Conservation (phyloP, 192 early-diverging fungal species). For the Glomus cerebriforme region DNA sequence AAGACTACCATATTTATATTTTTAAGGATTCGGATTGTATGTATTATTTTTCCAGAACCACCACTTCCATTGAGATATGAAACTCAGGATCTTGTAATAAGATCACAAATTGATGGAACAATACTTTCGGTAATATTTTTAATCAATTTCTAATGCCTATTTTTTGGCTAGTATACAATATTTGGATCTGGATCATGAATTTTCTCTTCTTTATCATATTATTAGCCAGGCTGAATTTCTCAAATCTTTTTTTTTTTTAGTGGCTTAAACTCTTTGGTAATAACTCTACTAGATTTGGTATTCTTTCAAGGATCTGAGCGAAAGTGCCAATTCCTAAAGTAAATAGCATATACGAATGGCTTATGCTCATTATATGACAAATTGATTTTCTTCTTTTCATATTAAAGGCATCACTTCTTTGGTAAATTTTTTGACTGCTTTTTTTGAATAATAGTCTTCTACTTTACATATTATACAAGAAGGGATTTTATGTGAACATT, state of each 20-base stretch:
- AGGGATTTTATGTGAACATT: too few species aligned
- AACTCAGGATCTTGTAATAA: too few species aligned
- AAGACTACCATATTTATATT: too few species aligned
- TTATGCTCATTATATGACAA: too few species aligned
- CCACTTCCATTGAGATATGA: too few species aligned
- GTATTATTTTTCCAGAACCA: constrained; percentile 20
- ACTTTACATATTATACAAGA: constrained; percentile 10
- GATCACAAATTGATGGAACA: constrained; percentile 10
- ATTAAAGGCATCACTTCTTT: too few species aligned
- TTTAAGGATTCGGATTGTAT: constrained; percentile 14
- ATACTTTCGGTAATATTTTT: constrained; percentile 15
- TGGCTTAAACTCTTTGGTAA: too few species aligned
- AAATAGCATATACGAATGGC: background rate
- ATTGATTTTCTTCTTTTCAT: too few species aligned
- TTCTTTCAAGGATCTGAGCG: background rate
- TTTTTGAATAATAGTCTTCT: too few species aligned
- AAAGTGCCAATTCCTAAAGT: background rate
- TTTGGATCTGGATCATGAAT: too few species aligned
- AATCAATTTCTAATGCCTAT: background rate
- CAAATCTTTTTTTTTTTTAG: background rate
- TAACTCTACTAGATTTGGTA: background rate
- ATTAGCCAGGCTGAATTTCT: constrained; percentile 16
- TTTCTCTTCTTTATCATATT: background rate
- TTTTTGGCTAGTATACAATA: too few species aligned
- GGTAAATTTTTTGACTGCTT: too few species aligned